A percentile compares a stretch with the other conserved stretches of the same genome.
Evolutionary conservation across 2,329 filamentous ascomycete genomes (phyloP).

Genomic region (Myriosclerotinia curreyana): DNA sequence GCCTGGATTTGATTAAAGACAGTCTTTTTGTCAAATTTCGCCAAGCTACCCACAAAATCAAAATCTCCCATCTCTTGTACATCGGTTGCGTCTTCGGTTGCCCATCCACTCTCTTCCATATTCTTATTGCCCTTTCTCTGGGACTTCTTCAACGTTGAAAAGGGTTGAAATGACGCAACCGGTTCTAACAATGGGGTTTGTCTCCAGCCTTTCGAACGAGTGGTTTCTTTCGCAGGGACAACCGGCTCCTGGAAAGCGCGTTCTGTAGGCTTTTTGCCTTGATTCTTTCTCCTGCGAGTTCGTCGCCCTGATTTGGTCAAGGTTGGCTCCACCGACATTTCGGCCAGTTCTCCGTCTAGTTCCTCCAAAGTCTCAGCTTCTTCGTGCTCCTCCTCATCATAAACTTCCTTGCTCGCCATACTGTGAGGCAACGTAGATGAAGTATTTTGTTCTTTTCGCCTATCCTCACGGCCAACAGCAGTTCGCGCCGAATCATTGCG

Average conservation of each 20-base stretch:
- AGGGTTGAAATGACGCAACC: conserved; percentile 61
- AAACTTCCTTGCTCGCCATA: conserved; percentile 44
- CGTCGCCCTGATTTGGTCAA: conserved; percentile 38
- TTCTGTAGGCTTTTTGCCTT: conserved; percentile 40
- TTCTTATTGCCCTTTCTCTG: conserved; percentile 43
- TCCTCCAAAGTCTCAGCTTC: conserved; percentile 33
- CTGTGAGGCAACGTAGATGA: conserved; percentile 46
- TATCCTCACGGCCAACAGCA: conserved; percentile 29
- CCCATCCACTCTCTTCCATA: conserved; percentile 75
- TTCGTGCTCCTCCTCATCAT: conserved; percentile 31
- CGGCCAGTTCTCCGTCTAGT: conserved; percentile 27
- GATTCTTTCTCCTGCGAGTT: conserved; percentile 45
- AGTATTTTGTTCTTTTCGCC: conserved; percentile 35
- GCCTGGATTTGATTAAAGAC: conserved; percentile 90
- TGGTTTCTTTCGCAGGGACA: conserved; percentile 44
- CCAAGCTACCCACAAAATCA: conserved; percentile 84
- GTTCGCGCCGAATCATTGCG: conserved; percentile 31
- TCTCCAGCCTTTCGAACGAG: conserved; percentile 63
- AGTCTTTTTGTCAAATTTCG: conserved; percentile 90
- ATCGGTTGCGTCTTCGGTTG: conserved; percentile 92
- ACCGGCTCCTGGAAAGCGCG: conserved; percentile 40
- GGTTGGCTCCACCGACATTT: conserved; percentile 27
- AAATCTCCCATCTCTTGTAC: conserved; percentile 92
- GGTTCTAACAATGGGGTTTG: conserved; percentile 64
- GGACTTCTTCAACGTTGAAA: conserved; percentile 57